These are phyloP conservation scores for Metschnikowia rubicola DNA, from an alignment of 805 yeast species.

Conservation along the genomic window DNA sequence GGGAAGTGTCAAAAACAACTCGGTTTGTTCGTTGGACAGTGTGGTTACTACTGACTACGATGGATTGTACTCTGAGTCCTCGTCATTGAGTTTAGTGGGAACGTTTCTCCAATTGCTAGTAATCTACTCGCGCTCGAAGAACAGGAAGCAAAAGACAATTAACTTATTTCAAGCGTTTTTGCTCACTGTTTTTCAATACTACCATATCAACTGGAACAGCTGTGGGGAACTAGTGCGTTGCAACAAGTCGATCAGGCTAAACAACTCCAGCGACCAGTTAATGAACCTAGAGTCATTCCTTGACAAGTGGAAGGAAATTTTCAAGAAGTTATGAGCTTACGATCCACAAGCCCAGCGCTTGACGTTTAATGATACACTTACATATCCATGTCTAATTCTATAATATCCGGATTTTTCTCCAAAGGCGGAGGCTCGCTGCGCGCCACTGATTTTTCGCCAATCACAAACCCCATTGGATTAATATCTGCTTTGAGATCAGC, in stretches of 20 bases:
- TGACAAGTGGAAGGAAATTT: conserved; percentile 35
- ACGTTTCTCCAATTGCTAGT: conserved; percentile 34
- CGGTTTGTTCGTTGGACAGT: conserved; percentile 5
- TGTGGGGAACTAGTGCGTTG: conserved; percentile 29
- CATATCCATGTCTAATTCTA: conserved; percentile 52
- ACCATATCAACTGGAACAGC: conserved; percentile 42
- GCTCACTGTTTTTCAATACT: conserved; percentile 32
- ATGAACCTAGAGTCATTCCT: conserved; percentile 35
- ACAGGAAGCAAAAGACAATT: conserved; percentile 26
- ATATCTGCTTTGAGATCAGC: conserved; percentile 12
- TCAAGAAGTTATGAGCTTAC: conserved; percentile 21
- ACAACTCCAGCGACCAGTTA: conserved; percentile 31
- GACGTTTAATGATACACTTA: conserved; percentile 6
- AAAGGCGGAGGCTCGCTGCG: neutral
- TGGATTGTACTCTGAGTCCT: conserved; percentile 18
- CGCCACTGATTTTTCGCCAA: conserved; percentile 25
- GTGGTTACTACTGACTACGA: neutral
- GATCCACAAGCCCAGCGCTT: neutral
- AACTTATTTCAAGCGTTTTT: conserved; percentile 33
- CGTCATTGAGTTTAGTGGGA: conserved; percentile 29
- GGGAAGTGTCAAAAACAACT: neutral
- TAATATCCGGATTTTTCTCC: conserved; percentile 55
- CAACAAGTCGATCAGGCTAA: conserved; percentile 37
- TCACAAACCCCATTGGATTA: conserved; percentile 49
- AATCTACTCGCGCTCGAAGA: conserved; percentile 34